phyloP scores from a whole-genome alignment of 139 green algal genomes.

The Chlamydomonas urium region DNA sequence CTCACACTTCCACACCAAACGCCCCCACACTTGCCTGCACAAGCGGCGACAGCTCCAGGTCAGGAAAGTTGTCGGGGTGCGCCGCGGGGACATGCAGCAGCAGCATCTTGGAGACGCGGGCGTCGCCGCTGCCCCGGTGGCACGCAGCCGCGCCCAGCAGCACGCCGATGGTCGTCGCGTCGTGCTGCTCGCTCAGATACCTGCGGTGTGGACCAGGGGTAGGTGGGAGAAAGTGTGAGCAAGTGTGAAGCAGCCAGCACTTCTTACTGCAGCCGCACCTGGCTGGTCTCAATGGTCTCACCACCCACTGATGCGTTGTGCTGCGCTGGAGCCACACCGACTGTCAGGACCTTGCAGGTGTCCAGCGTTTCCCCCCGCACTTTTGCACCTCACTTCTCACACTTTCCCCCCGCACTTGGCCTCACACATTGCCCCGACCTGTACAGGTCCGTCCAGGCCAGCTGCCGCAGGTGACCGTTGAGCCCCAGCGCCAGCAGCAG shows the following conservation, averaged over 20 bases:
- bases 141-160: constrained; percentile 78
- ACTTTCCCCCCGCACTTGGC: too few relatives aligned
- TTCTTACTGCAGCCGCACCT: too few relatives aligned
- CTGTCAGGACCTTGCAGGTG: too few relatives aligned
- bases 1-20: too few relatives aligned
- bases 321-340: too few relatives aligned
- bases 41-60: constrained; percentile 86
- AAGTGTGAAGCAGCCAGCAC: too few relatives aligned
- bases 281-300: too few relatives aligned
- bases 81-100: constrained; percentile 91
- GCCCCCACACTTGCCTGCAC: constrained; percentile 55
- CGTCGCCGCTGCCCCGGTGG: constrained; percentile 62
- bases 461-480: constrained; percentile 48
- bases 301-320: too few relatives aligned
- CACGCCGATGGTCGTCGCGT: constrained; percentile 78
- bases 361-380: too few relatives aligned
- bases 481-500: constrained; percentile 91
- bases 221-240: too few relatives aligned
- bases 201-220: too few relatives aligned
- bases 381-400: too few relatives aligned
- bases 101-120: constrained; percentile 75
- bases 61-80: constrained; percentile 79
- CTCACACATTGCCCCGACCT: constrained; percentile 26
- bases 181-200: constrained; percentile 63
- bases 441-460: constrained; percentile 49